Percentiles rank a stretch among this genome's conserved stretches.
Evolutionary conservation across 805 yeast genomes (phyloP).

Genomic region (Wickerhamomyces xylosicus): DNA sequence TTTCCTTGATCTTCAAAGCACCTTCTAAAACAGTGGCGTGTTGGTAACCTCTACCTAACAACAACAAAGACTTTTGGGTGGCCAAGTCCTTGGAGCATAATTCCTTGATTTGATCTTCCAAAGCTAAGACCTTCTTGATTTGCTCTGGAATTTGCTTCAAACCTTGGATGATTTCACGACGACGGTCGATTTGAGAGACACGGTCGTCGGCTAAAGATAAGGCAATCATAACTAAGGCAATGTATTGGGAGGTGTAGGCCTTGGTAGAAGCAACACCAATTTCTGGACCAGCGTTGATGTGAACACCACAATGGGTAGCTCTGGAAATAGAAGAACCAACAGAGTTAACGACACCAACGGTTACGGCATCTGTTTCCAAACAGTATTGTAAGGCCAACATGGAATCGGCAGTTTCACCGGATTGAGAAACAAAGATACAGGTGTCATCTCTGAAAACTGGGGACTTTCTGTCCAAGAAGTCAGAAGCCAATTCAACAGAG

Average conservation of each 20-base stretch:
- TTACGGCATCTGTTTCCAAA: slow-evolving; percentile 92
- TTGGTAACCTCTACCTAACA: slow-evolving; percentile 96
- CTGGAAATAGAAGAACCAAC: slow-evolving; percentile 97
- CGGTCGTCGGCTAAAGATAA: slow-evolving; percentile 90
- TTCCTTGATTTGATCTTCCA: slow-evolving; percentile 64
- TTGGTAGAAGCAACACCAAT: slow-evolving; percentile 99
- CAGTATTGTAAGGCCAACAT: slow-evolving; percentile 93
- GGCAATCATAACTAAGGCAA: slow-evolving; percentile 95
- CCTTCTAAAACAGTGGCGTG: slow-evolving; percentile 97
- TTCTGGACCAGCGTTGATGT: slow-evolving; percentile 98
- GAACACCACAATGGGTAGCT: slow-evolving; percentile 98
- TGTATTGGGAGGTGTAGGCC: slow-evolving; percentile 97
- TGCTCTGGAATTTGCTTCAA: slow-evolving; percentile 77
- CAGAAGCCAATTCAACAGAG: slow-evolving; percentile 86
- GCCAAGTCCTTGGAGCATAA: slow-evolving; percentile 67
- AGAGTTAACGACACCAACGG: slow-evolving; percentile 94
- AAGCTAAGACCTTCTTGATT: slow-evolving; percentile 63
- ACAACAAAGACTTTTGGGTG: slow-evolving; percentile 75
- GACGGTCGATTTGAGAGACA: slow-evolving; percentile 65
- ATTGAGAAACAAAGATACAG: slow-evolving; percentile 94
- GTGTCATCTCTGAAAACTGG: slow-evolving; percentile 99
- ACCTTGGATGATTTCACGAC: slow-evolving; percentile 78
- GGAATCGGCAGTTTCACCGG: slow-evolving; percentile 98
- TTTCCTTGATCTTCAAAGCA: slow-evolving; percentile 95
- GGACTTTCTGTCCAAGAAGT: slow-evolving; percentile 85